phyloP scores from a whole-genome alignment of 2,329 filamentous ascomycete species.

The Tetracladium maxilliforme region DNA sequence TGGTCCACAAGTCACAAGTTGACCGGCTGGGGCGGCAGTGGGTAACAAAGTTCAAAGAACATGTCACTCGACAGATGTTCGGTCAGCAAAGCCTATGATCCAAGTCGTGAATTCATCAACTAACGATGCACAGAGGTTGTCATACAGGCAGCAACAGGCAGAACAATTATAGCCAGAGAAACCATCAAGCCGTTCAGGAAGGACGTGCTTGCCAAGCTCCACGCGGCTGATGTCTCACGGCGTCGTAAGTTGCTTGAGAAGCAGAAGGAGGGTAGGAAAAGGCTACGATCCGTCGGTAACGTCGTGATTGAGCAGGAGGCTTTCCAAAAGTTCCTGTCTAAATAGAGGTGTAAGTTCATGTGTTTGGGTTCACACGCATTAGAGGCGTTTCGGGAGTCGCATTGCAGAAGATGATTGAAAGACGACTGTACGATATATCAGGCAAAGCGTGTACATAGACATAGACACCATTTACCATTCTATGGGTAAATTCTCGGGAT shows the following conservation, averaged over 20 bases:
- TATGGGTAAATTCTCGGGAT: too few species aligned
- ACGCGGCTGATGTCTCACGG: slow-evolving; percentile 75
- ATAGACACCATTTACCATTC: too few species aligned
- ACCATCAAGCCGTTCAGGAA: slow-evolving; percentile 95
- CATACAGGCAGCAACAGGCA: slow-evolving; percentile 80
- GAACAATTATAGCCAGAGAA: slow-evolving; percentile 74
- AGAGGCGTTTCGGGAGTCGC: slow-evolving; percentile 1
- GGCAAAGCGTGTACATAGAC: too few species aligned
- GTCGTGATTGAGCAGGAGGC: slow-evolving; percentile 93
- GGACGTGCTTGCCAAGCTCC: slow-evolving; percentile 84
- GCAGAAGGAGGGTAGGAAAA: slow-evolving; percentile 91
- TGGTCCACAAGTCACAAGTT: slow-evolving; percentile 72
- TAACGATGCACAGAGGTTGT: slow-evolving; percentile 79
- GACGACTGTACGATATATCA: slow-evolving; percentile 6
- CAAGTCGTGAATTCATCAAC: slow-evolving; percentile 1
- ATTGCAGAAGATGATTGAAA: slow-evolving; percentile 1
- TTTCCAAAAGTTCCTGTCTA: slow-evolving; percentile 86
- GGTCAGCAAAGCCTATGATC: too few species aligned
- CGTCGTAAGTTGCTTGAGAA: slow-evolving; percentile 83
- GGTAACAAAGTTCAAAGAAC: slow-evolving; percentile 94
- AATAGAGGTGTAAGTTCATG: slow-evolving; percentile 38
- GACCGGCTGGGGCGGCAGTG: slow-evolving; percentile 71
- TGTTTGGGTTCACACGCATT: not conserved
- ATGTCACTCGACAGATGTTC: slow-evolving; percentile 93
- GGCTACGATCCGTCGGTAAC: slow-evolving; percentile 69